Percentiles rank a stretch among this genome's conserved stretches.
Conservation (phyloP, 257 asterid genomes). For the Primulina eburnea region DNA sequence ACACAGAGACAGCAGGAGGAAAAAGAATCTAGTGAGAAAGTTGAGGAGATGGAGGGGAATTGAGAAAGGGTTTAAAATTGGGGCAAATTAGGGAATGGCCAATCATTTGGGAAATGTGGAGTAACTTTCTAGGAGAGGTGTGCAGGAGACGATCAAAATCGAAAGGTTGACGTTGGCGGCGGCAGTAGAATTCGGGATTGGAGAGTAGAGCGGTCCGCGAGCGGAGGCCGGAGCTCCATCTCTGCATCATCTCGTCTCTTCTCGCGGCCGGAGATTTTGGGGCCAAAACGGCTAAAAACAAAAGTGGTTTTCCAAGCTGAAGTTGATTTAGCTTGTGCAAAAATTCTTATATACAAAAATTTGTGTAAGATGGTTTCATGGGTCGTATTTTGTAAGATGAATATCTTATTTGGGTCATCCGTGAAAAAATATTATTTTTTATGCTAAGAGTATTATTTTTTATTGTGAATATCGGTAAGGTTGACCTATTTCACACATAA, state of each 20-base stretch:
- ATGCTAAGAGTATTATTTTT: too few relatives aligned
- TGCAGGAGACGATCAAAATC: conserved; percentile 1
- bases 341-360: too few relatives aligned
- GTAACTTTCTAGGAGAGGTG: background rate
- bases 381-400: too few relatives aligned
- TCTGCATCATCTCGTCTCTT: conserved; percentile 25
- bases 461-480: too few relatives aligned
- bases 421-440: too few relatives aligned
- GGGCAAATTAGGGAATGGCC: background rate
- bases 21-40: background rate
- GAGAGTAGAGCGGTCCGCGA: conserved; percentile 25
- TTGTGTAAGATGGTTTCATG: too few relatives aligned
- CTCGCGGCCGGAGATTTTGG: too few relatives aligned
- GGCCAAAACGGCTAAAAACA: too few relatives aligned
- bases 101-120: background rate
- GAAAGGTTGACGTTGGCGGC: conserved; percentile 7
- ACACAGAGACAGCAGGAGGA: background rate
- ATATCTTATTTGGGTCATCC: too few relatives aligned
- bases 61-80: background rate
- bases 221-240: conserved; percentile 39
- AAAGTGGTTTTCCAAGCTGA: too few relatives aligned
- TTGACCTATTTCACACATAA: too few relatives aligned
- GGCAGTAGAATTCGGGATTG: conserved; percentile 22
- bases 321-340: too few relatives aligned
- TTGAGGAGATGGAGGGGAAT: background rate